phyloP scores from a whole-genome alignment of 1,284 basidiomycete species.

The Neonothopanus nambi region DNA sequence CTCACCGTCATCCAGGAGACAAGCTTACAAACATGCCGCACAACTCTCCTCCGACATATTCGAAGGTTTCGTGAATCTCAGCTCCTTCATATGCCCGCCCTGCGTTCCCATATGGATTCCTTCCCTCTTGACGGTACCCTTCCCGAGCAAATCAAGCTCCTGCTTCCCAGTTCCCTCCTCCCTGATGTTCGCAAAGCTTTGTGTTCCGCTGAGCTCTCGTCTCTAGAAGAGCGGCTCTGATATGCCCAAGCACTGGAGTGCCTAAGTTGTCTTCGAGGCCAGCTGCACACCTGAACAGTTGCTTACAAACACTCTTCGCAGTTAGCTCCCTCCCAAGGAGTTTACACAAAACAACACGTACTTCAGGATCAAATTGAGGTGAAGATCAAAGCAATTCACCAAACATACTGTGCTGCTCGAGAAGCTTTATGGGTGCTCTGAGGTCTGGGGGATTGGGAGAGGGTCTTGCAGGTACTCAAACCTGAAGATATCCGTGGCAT shows the following conservation, averaged over 20 bases:
- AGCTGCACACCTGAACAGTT: constrained; percentile 4
- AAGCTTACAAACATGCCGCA: constrained; percentile 6
- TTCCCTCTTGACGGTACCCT: neutral
- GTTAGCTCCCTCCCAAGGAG: constrained; percentile 1
- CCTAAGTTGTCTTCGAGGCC: neutral
- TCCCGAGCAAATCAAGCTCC: neutral
- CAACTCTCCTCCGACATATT: constrained; percentile 12
- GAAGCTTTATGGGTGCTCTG: constrained; percentile 3
- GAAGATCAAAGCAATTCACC: neutral
- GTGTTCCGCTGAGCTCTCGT: neutral
- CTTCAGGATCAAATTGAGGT: constrained; percentile 9
- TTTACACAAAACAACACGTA: neutral
- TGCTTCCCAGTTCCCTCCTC: neutral
- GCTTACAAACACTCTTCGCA: constrained; percentile 4
- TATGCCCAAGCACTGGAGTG: constrained; percentile 1
- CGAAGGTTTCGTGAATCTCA: constrained; percentile 7
- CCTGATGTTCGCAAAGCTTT: too few species aligned
- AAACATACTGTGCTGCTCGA: constrained; percentile 8
- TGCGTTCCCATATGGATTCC: neutral
- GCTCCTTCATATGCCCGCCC: neutral
- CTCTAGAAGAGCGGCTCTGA: neutral
- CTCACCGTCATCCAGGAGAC: constrained; percentile 1
- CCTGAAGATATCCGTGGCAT: constrained; percentile 15
- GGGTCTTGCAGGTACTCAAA: neutral
- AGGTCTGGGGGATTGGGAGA: constrained; percentile 14